phyloP scores from a whole-genome alignment of 805 yeast genomes.

The Tetrapisispora pingtungensis region DNA sequence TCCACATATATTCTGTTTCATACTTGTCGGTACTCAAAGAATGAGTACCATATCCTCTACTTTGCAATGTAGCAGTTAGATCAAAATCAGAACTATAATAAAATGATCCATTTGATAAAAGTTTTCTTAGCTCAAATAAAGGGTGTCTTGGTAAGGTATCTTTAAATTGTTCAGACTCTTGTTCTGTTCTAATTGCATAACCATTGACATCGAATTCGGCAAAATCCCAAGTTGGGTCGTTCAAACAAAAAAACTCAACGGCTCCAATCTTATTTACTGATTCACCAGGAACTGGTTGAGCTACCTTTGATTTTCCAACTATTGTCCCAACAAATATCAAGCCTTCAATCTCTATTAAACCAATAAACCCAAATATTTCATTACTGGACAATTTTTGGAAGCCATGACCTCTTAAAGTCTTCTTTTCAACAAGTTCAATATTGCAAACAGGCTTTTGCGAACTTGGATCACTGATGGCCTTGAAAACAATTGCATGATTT shows the following conservation, averaged over 20 bases:
- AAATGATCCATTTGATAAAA: slow-evolving; percentile 79
- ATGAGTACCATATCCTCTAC: slow-evolving; percentile 46
- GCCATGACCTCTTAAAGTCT: slow-evolving; percentile 29
- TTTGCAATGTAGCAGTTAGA: slow-evolving; percentile 74
- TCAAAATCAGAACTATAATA: slow-evolving; percentile 90
- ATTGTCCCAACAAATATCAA: slow-evolving; percentile 71
- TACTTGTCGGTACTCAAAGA: slow-evolving; percentile 45
- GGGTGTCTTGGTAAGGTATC: slow-evolving; percentile 55
- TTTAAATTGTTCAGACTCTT: neutral
- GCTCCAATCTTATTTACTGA: slow-evolving; percentile 66
- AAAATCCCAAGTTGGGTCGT: slow-evolving; percentile 69
- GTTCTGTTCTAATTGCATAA: slow-evolving; percentile 33
- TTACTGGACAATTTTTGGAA: slow-evolving; percentile 36
- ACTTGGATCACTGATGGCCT: slow-evolving; percentile 12
- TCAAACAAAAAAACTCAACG: slow-evolving; percentile 78
- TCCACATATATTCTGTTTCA: slow-evolving; percentile 93
- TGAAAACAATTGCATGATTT: slow-evolving; percentile 10
- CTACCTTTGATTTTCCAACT: slow-evolving; percentile 66
- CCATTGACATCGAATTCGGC: slow-evolving; percentile 61
- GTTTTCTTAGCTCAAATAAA: slow-evolving; percentile 65
- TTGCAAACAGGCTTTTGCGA: slow-evolving; percentile 31
- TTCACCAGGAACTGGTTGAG: slow-evolving; percentile 71
- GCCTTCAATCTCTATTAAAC: slow-evolving; percentile 59
- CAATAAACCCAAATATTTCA: slow-evolving; percentile 63
- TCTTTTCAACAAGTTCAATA: slow-evolving; percentile 38